phyloP scores from a whole-genome alignment of 2,329 filamentous ascomycete species.

The Blastomyces percursus region DNA sequence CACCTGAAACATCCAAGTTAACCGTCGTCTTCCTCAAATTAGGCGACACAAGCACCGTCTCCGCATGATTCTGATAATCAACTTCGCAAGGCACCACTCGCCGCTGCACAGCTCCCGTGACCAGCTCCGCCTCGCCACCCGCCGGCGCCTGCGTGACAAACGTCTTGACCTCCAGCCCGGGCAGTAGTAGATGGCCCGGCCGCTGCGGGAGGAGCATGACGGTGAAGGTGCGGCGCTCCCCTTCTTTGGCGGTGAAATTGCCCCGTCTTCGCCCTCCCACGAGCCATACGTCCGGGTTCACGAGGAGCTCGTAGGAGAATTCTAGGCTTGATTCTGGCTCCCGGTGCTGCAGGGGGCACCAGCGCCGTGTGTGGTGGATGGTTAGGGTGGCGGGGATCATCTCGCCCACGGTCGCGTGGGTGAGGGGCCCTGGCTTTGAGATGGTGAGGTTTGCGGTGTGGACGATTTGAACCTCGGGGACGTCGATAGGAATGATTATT shows the following conservation, averaged over 20 bases:
- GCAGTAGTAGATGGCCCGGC: constrained; percentile 66
- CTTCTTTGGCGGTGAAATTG: constrained; percentile 51
- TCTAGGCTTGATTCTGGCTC: constrained; percentile 46
- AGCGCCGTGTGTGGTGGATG: constrained; percentile 46
- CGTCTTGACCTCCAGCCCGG: constrained; percentile 62
- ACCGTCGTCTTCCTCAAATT: constrained; percentile 63
- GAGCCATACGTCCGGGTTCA: constrained; percentile 67
- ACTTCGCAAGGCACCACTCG: constrained; percentile 55
- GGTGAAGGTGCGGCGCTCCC: constrained; percentile 45
- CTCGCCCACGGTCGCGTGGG: constrained; percentile 29
- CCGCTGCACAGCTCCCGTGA: constrained; percentile 17
- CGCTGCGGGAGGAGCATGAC: constrained; percentile 71
- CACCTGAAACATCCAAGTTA: constrained; percentile 55
- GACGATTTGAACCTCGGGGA: constrained; percentile 71
- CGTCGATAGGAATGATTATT: constrained; percentile 80
- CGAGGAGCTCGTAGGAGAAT: constrained; percentile 73
- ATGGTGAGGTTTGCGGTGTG: constrained; percentile 52
- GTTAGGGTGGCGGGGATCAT: constrained; percentile 37
- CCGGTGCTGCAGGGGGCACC: constrained; percentile 32
- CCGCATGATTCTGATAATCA: constrained; percentile 66
- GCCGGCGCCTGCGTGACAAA: constrained; percentile 37
- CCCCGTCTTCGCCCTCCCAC: constrained; percentile 71
- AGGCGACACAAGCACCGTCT: constrained; percentile 63
- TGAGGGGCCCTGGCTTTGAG: constrained; percentile 21
- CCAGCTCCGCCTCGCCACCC: constrained; percentile 15